Percentiles rank a stretch among this genome's conserved stretches.
These are phyloP conservation scores for Myochromella boudieri DNA, from an alignment of 768 basidiomycete genomes.

Conservation along the genomic window DNA sequence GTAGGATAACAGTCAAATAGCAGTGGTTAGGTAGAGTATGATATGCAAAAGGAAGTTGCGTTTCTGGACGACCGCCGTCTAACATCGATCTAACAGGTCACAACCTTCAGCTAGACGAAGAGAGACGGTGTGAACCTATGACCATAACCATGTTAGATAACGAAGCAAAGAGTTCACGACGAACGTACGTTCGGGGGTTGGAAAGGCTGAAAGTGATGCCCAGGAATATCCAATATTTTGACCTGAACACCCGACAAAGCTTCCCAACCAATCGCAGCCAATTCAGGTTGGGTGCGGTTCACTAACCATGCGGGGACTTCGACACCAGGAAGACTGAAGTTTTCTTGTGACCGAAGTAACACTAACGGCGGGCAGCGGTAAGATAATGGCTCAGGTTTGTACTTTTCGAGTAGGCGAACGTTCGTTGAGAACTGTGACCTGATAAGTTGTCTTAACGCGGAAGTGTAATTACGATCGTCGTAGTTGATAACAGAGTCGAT, in stretches of 20 bases:
- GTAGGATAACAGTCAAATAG: no score
- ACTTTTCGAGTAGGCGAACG: slow-evolving; percentile 44
- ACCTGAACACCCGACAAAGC: slow-evolving; percentile 33
- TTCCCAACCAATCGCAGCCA: slow-evolving; percentile 48
- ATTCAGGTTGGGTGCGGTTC: slow-evolving; percentile 35
- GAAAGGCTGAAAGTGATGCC: slow-evolving; percentile 67
- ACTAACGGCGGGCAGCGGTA: slow-evolving; percentile 36
- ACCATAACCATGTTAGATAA: not conserved
- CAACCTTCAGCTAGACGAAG: slow-evolving; percentile 30
- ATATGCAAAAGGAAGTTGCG: not conserved
- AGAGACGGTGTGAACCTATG: slow-evolving; percentile 30
- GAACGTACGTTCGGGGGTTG: slow-evolving; percentile 43
- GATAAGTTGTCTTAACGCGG: slow-evolving; percentile 35
- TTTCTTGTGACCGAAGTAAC: slow-evolving; percentile 53
- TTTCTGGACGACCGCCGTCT: not conserved
- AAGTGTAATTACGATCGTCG: slow-evolving; percentile 23
- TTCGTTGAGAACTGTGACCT: slow-evolving; percentile 51
- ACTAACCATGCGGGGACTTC: slow-evolving; percentile 54
- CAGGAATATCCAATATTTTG: slow-evolving; percentile 55
- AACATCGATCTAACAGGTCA: slow-evolving; percentile 13
- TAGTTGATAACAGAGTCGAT: slow-evolving; percentile 46
- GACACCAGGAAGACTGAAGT: slow-evolving; percentile 33
- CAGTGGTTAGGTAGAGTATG: not conserved
- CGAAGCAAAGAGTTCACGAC: not conserved
- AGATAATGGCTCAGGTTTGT: slow-evolving; percentile 32